phyloP scores from a whole-genome alignment of 371 early-diverging fungal species.

The Fennellomyces sp. region DNA sequence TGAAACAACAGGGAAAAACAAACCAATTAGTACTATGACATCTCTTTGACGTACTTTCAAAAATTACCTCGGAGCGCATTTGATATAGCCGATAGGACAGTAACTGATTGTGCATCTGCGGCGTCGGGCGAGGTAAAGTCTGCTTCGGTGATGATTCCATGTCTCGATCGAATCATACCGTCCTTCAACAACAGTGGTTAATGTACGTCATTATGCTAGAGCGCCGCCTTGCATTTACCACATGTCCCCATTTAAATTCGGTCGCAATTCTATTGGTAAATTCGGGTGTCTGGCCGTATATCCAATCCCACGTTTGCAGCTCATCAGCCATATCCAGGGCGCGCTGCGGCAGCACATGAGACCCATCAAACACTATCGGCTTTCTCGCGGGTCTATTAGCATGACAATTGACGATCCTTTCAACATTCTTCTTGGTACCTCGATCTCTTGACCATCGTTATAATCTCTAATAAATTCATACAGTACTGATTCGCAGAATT shows the following conservation, averaged over 20 bases:
- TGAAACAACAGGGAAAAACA: background rate
- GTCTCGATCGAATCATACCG: constrained; percentile 29
- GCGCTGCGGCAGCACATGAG: constrained; percentile 33
- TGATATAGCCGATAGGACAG: constrained; percentile 36
- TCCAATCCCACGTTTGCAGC: constrained; percentile 86
- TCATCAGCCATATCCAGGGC: constrained; percentile 39
- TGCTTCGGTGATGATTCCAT: constrained; percentile 44
- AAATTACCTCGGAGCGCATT: constrained; percentile 45
- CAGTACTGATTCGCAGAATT: constrained; percentile 79
- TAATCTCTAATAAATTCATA: constrained; percentile 68
- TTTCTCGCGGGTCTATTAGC: background rate
- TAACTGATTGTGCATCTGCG: constrained; percentile 33
- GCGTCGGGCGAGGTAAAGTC: constrained; percentile 29
- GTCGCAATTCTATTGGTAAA: constrained; percentile 71
- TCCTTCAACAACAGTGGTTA: constrained; percentile 15
- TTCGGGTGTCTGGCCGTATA: constrained; percentile 91
- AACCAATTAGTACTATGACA: background rate
- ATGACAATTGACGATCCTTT: background rate
- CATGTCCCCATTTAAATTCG: constrained; percentile 61
- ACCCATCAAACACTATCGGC: constrained; percentile 40
- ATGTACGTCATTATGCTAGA: background rate
- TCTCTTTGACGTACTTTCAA: too few relatives aligned
- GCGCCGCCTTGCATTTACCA: constrained; percentile 47
- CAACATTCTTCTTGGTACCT: constrained; percentile 28
- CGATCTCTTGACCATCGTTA: constrained; percentile 34